Evolutionary conservation across 495 filamentous ascomycete genomes (phyloP).

Genomic region (Xylaria cubensis): DNA sequence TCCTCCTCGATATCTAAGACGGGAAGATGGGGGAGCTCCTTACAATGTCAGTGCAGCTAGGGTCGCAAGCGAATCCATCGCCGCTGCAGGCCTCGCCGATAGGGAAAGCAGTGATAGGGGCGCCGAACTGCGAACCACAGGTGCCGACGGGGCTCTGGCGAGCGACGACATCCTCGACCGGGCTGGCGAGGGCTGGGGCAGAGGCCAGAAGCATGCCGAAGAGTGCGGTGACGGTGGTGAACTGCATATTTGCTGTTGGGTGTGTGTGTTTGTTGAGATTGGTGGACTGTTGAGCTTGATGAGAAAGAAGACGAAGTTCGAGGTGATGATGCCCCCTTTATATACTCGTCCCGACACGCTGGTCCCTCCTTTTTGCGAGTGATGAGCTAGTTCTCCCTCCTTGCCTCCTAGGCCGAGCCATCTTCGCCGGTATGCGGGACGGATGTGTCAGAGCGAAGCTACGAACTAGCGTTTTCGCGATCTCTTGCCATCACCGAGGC

Average conservation of each 20-base stretch:
- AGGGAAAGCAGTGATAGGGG: conserved; percentile 16
- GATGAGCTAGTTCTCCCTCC: too few relatives aligned
- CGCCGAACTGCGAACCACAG: conserved; percentile 19
- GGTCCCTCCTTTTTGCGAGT: not conserved
- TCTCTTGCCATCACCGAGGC: conserved; percentile 4
- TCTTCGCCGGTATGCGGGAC: not conserved
- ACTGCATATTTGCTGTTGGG: conserved; percentile 21
- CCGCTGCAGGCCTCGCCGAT: conserved; percentile 22
- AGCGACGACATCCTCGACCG: not conserved
- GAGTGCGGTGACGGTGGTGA: conserved; percentile 14
- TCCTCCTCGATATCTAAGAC: not conserved
- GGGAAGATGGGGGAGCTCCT: not conserved
- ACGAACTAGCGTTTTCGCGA: not conserved
- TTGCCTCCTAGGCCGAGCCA: not conserved
- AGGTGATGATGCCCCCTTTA: conserved; percentile 1
- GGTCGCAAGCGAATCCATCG: conserved; percentile 9
- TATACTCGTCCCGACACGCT: conserved; percentile 1
- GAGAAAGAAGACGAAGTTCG: not conserved
- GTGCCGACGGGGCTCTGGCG: conserved; percentile 7
- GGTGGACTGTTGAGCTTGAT: conserved; percentile 20
- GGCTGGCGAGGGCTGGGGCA: conserved; percentile 20
- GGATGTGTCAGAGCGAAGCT: not conserved
- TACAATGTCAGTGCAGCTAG: conserved; percentile 19
- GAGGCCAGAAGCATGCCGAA: conserved; percentile 22
- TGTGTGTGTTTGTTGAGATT: not conserved